These are phyloP conservation scores for Lentinula sp. DNA, from an alignment of 768 basidiomycete species.

Conservation along the genomic window DNA sequence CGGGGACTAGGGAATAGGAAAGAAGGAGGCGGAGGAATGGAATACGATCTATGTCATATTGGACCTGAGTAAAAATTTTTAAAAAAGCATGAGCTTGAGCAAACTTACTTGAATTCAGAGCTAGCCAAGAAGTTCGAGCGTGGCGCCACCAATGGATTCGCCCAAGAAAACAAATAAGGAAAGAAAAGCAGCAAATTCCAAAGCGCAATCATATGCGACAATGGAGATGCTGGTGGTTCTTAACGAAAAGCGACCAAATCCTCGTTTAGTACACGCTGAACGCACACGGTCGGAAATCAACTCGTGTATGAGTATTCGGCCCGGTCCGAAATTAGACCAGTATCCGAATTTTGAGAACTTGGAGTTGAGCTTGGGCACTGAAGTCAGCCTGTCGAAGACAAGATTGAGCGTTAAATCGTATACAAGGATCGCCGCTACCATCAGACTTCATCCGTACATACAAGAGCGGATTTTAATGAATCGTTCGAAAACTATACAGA, in stretches of 20 bases:
- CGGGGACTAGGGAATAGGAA: not conserved
- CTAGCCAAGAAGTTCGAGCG: not conserved
- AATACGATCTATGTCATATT: not conserved
- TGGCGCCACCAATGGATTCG: not conserved
- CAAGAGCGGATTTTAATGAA: too few species aligned
- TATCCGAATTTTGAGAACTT: too few species aligned
- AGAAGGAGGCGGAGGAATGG: not conserved
- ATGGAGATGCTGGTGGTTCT: not conserved
- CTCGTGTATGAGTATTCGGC: not conserved
- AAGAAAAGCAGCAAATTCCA: not conserved
- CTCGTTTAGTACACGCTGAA: not conserved
- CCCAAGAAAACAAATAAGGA: not conserved
- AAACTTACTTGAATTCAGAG: not conserved
- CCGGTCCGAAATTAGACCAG: not conserved
- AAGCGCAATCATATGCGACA: conserved; percentile 1
- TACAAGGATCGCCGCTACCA: too few species aligned
- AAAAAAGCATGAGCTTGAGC: not conserved
- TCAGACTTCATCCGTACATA: too few species aligned
- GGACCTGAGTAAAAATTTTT: conserved; percentile 3
- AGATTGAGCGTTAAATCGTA: too few species aligned
- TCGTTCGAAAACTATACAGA: too few species aligned
- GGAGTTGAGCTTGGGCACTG: too few species aligned
- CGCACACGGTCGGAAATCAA: not conserved
- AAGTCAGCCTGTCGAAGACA: too few species aligned
- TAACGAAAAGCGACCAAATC: not conserved